Conservation (phyloP, 805 yeast genomes). For the Ascoidea asiatica region DNA sequence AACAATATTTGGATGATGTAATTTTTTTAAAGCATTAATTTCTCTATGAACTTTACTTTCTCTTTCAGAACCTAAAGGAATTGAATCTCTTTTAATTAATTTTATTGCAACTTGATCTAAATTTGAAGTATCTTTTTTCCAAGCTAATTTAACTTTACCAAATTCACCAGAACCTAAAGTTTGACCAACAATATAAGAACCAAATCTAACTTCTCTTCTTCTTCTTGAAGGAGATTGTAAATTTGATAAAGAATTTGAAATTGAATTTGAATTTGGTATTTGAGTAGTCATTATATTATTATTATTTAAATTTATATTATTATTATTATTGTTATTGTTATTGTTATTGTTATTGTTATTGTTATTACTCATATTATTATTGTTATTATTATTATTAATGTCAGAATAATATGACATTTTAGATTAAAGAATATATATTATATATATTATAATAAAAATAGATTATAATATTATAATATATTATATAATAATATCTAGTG, state of each 20-base stretch:
- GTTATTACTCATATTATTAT: too few species aligned
- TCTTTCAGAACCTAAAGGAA: conserved; percentile 75
- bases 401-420: neutral
- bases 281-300: too few species aligned
- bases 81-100: conserved; percentile 74
- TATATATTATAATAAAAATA: too few species aligned
- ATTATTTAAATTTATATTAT: too few species aligned
- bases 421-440: too few species aligned
- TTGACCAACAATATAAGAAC: conserved; percentile 80
- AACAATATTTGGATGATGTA: conserved; percentile 90
- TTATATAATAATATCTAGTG: too few species aligned
- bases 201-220: conserved; percentile 69
- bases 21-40: conserved; percentile 74
- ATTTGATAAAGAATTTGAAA: neutral
- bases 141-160: conserved; percentile 93
- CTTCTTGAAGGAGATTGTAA: conserved; percentile 13
- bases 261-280: neutral
- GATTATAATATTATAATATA: too few species aligned
- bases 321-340: neutral
- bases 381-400: too few species aligned
- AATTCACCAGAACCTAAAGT: conserved; percentile 97
- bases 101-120: conserved; percentile 89
- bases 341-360: neutral
- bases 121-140: conserved; percentile 75
- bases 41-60: conserved; percentile 88